phyloP scores from a whole-genome alignment of 805 yeast species.

The Spathaspora boniae region DNA sequence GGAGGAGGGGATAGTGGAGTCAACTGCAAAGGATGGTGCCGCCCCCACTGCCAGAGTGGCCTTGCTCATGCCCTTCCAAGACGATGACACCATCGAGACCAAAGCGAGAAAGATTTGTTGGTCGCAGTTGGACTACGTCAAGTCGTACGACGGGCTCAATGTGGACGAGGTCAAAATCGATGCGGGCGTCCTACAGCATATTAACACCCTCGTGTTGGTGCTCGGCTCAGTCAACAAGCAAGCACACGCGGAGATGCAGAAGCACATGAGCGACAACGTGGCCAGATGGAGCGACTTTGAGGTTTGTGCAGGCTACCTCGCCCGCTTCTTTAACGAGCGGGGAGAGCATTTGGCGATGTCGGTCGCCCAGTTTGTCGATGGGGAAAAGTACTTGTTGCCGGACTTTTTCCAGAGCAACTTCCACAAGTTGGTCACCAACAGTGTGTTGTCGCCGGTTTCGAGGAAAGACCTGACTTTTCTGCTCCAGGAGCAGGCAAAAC shows the following conservation, averaged over 20 bases:
- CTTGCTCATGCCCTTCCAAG: slow-evolving; percentile 9
- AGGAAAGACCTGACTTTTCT: not conserved
- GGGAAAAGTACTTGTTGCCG: slow-evolving; percentile 14
- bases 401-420: slow-evolving; percentile 10
- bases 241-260: slow-evolving; percentile 29
- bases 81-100: slow-evolving; percentile 12
- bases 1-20: slow-evolving; percentile 2
- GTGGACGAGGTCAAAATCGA: slow-evolving; percentile 32
- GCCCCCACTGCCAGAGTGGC: slow-evolving; percentile 17
- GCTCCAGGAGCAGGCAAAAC: not conserved
- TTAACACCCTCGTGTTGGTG: slow-evolving; percentile 49
- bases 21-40: no score
- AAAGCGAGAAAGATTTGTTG: slow-evolving; percentile 21
- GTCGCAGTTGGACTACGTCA: slow-evolving; percentile 22
- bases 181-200: slow-evolving; percentile 37
- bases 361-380: slow-evolving; percentile 16
- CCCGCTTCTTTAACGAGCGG: slow-evolving; percentile 47
- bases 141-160: slow-evolving; percentile 43
- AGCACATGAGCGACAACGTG: slow-evolving; percentile 18
- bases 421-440: slow-evolving; percentile 1
- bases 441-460: slow-evolving; percentile 1
- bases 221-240: slow-evolving; percentile 31
- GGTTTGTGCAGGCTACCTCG: slow-evolving; percentile 39
- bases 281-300: slow-evolving; percentile 43
- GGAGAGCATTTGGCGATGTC: slow-evolving; percentile 12